Conservation (phyloP, 2,329 filamentous ascomycete genomes). For the Zarea fungicola region DNA sequence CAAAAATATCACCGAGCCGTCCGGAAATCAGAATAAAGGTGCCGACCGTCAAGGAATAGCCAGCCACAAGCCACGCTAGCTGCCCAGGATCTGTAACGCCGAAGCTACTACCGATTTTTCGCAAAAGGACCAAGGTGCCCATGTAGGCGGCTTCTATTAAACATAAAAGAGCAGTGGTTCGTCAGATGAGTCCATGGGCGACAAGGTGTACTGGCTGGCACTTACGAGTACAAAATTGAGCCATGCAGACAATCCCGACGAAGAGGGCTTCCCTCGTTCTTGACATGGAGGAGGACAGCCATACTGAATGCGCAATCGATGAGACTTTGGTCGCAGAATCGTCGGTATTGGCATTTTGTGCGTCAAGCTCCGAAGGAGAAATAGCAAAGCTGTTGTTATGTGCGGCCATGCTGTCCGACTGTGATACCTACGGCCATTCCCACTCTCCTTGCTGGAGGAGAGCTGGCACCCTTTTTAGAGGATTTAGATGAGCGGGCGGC, state of each 20-base stretch:
- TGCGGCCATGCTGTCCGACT: not conserved
- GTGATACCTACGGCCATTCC: not conserved
- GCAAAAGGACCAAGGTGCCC: constrained; percentile 39
- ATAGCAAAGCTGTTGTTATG: not conserved
- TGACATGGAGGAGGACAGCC: constrained; percentile 21
- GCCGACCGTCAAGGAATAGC: constrained; percentile 50
- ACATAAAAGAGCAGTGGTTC: not conserved
- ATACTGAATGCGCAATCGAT: constrained; percentile 12
- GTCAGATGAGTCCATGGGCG: not conserved
- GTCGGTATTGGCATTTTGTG: not conserved
- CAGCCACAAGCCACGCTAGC: constrained; percentile 53
- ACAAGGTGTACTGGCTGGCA: not conserved
- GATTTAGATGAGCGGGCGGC: not conserved
- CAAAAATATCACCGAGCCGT: constrained; percentile 52
- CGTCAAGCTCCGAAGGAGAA: not conserved
- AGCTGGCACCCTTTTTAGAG: not conserved
- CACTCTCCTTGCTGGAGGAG: not conserved
- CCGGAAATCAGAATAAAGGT: constrained; percentile 55
- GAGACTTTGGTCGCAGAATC: not conserved
- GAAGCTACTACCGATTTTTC: constrained; percentile 43
- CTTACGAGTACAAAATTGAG: constrained; percentile 37
- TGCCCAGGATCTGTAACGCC: constrained; percentile 35
- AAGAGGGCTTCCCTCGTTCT: constrained; percentile 31
- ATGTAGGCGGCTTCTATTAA: constrained; percentile 29
- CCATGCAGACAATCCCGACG: constrained; percentile 38